Percentiles rank a stretch among this genome's conserved stretches.
Conservation (phyloP, 1,284 basidiomycete genomes). For the Heterobasidion occidentale region DNA sequence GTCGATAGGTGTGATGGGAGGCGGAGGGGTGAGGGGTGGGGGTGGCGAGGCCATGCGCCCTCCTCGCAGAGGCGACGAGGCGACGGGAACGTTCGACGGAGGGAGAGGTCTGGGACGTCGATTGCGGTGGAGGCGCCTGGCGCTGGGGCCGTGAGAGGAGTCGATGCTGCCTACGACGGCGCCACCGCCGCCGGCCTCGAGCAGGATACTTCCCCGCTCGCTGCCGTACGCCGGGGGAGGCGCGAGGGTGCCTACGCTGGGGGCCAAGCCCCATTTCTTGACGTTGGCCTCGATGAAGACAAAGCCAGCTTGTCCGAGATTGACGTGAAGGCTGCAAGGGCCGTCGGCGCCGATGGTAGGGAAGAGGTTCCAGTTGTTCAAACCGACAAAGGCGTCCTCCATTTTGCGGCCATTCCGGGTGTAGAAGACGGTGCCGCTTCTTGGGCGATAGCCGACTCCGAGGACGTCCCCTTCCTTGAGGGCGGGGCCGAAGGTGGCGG, state of each 20-base stretch:
- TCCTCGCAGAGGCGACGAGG: conserved; percentile 53
- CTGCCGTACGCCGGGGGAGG: conserved; percentile 94
- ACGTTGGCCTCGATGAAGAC: conserved; percentile 98
- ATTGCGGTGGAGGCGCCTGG: conserved; percentile 53
- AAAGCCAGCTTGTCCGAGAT: conserved; percentile 92
- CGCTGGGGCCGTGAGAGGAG: conserved; percentile 34
- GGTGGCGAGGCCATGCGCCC: conserved; percentile 29
- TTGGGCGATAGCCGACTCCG: conserved; percentile 88
- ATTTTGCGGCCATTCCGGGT: conserved; percentile 93
- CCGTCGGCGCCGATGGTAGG: conserved; percentile 93
- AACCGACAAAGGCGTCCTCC: conserved; percentile 88
- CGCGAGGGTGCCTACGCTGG: conserved; percentile 90
- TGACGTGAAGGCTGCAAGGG: conserved; percentile 90
- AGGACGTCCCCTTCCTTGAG: conserved; percentile 93
- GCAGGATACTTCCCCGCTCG: conserved; percentile 87
- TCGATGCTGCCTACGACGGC: conserved; percentile 31
- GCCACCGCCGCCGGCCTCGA: conserved; percentile 84
- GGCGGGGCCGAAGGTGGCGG: conserved; percentile 76
- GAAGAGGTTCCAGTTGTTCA: conserved; percentile 88
- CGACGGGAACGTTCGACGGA: conserved; percentile 30
- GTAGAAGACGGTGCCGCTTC: conserved; percentile 94
- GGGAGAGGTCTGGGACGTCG: conserved; percentile 30
- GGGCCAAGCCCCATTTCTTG: conserved; percentile 96
- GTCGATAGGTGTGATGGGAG: conserved; percentile 71
- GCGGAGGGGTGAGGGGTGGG: conserved; percentile 56